Base-by-base conservation (phyloP, 257 asterid genomes). In the Nyctanthes arbortristis region DNA sequence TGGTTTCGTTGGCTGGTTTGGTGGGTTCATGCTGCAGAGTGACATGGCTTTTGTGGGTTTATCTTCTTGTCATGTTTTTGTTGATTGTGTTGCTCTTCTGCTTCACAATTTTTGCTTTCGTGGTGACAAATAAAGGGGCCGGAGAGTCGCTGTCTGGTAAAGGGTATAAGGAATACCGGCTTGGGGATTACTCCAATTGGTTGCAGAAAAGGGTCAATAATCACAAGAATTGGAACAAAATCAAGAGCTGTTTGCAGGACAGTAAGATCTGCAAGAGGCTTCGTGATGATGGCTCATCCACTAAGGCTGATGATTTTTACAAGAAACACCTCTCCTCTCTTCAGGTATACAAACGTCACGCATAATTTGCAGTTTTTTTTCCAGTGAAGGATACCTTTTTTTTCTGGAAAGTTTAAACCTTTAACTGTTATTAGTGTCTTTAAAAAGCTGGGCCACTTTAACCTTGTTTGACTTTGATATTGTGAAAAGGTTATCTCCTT, bases 71-170 rank as follows among this genome's bases (percentile, higher is more conserved):
- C 47, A 90, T 93, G 97, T 90, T 90, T 31, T 63, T 93, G n/a
- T 68, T 89, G 83, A 90, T 93, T 57, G 25, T 93, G 28, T 25
- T 90, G 6, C 68, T 93, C 4, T 80, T 87, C 36, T 78, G 94
- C 78, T 89, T 90, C 85, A 91, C 97, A 3, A 89, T 91, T 37
- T 93, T 93, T 81, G 97, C 96, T 2, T 90, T 93, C 40, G 97
- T 91, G 24, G 98, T 93, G 5, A 93, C 97, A 3, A 91, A 87
- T 24, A 91, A 83, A 61, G 99, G 99, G 4, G 96, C 94, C 16
- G 97, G 99, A 0, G 79, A 89, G 62, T 74, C 59, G 0, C 0
- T 93, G 8, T 66, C 94, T 7, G 90, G 56, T 0, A 87, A 29
- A 70, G 99, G 96, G 27, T 91, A 91, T 54, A 89, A 82, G 78